Evolutionary conservation across 2,329 filamentous ascomycete genomes (phyloP).

Genomic region (Colletotrichum spaethianum): DNA sequence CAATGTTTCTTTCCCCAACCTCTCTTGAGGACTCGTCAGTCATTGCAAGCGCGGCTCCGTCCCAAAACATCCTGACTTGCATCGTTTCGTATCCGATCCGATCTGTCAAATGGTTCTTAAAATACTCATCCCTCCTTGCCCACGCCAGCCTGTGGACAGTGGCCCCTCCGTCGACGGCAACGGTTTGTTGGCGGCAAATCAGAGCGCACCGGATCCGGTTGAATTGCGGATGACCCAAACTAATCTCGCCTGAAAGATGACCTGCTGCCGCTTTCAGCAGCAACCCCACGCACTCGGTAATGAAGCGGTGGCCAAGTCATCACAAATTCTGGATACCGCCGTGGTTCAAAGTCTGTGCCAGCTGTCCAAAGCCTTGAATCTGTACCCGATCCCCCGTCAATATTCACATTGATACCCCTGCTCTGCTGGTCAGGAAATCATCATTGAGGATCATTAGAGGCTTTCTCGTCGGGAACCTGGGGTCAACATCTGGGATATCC

Average conservation of each 20-base stretch:
- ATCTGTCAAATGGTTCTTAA: constrained; percentile 42
- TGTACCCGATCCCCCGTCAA: constrained; percentile 15
- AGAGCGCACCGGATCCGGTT: constrained; percentile 19
- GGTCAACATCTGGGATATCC: constrained; percentile 32
- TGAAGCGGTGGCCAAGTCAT: constrained; percentile 35
- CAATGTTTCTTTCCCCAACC: constrained; percentile 42
- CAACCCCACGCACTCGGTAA: constrained; percentile 40
- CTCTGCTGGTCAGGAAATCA: constrained; percentile 15
- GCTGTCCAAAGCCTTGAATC: constrained; percentile 3
- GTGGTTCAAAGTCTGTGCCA: constrained; percentile 33
- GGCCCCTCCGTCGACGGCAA: not conserved
- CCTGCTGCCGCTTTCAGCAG: constrained; percentile 33
- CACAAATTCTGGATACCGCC: constrained; percentile 25
- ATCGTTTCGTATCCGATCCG: constrained; percentile 42
- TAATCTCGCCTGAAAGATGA: constrained; percentile 40
- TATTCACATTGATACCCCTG: constrained; percentile 28
- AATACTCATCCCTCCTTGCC: constrained; percentile 31
- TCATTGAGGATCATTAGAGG: constrained; percentile 23
- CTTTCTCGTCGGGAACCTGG: constrained; percentile 29
- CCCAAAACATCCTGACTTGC: constrained; percentile 38
- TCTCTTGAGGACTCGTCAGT: constrained; percentile 20
- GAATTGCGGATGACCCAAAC: constrained; percentile 40
- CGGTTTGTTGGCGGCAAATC: constrained; percentile 26
- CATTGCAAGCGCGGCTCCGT: constrained; percentile 39
- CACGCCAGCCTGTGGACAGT: constrained; percentile 22